These are phyloP conservation scores for Boletales sp. DNA, from an alignment of 768 basidiomycete genomes.

Conservation along the genomic window DNA sequence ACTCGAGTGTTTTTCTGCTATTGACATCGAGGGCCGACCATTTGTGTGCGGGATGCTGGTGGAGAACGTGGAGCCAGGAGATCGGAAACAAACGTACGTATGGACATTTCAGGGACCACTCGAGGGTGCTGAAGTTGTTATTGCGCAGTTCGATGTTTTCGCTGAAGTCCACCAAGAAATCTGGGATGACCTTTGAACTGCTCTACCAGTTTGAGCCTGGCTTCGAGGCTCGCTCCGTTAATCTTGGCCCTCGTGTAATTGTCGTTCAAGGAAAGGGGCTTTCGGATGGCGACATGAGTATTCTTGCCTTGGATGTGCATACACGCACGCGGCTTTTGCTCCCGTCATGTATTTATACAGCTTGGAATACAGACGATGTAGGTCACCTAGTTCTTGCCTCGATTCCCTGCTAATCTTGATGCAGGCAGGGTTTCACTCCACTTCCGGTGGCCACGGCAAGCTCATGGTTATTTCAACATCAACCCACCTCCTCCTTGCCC, in stretches of 20 bases:
- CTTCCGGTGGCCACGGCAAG: not conserved
- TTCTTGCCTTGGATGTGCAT: slow-evolving; percentile 13
- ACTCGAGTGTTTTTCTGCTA: slow-evolving; percentile 7
- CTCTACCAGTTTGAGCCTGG: slow-evolving; percentile 3
- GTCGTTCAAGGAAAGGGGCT: not conserved
- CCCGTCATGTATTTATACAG: too few species aligned
- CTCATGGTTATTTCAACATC: slow-evolving; percentile 13
- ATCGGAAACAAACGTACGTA: slow-evolving; percentile 5
- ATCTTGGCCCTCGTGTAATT: slow-evolving; percentile 15
- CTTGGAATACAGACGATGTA: slow-evolving; percentile 1
- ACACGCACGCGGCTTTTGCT: slow-evolving; percentile 7
- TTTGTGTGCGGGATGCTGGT: slow-evolving; percentile 14
- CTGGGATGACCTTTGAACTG: slow-evolving; percentile 6
- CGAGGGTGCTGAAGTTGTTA: not conserved
- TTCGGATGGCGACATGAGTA: not conserved
- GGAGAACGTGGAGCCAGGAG: not conserved
- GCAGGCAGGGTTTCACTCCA: not conserved
- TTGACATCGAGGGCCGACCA: slow-evolving; percentile 10
- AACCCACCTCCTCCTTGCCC: slow-evolving; percentile 14
- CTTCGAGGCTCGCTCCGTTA: not conserved
- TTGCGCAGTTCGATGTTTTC: not conserved
- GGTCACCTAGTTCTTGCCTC: not conserved
- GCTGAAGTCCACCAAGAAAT: not conserved
- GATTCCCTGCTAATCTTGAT: not conserved
- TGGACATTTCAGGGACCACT: too few species aligned